Conservation (phyloP, 2,329 filamentous ascomycete species). For the Fusarium falciforme region DNA sequence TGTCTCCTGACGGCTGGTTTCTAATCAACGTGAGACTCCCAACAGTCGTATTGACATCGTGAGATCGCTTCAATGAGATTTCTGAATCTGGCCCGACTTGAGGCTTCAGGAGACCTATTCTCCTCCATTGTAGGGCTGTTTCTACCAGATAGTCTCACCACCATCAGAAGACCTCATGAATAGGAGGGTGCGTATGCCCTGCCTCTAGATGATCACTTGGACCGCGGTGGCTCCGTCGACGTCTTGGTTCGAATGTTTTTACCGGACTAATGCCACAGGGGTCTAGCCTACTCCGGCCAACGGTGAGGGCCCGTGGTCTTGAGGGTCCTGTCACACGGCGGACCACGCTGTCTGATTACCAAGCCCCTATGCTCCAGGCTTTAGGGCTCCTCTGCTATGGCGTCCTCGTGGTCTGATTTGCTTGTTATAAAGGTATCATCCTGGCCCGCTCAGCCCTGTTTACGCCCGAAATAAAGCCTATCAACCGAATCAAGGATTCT, state of each 20-base stretch:
- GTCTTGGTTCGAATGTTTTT: constrained; percentile 7
- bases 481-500: not conserved
- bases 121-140: not conserved
- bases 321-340: not conserved
- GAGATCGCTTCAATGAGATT: not conserved
- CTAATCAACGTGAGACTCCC: not conserved
- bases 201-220: not conserved
- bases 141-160: constrained; percentile 2
- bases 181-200: not conserved
- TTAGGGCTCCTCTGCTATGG: not conserved
- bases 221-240: not conserved
- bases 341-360: not conserved
- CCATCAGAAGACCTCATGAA: constrained; percentile 1
- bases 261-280: not conserved
- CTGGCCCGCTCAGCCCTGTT: constrained; percentile 1
- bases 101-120: not conserved
- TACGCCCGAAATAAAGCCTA: not conserved
- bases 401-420: constrained; percentile 14
- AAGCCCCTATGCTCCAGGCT: not conserved
- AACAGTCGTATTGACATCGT: not conserved
- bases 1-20: constrained; percentile 11
- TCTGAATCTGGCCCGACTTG: not conserved
- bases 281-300: not conserved
- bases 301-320: not conserved
- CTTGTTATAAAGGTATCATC: not conserved